phyloP scores from a whole-genome alignment of 352 stramenopile genomes.

The Phytophthora pisi region DNA sequence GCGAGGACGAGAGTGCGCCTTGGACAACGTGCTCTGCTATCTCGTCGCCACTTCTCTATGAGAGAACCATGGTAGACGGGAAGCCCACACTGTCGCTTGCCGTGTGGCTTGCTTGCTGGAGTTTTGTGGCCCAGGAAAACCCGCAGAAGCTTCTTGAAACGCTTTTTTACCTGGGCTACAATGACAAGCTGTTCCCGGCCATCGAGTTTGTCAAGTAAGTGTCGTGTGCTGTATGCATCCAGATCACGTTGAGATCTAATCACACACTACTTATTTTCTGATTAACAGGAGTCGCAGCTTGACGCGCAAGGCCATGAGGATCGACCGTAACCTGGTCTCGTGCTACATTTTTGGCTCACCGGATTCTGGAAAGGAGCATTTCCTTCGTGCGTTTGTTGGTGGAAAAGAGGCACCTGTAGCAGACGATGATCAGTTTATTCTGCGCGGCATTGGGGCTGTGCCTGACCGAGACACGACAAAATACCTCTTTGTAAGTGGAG shows the following conservation, averaged over 20 bases:
- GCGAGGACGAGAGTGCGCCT: constrained; percentile 64
- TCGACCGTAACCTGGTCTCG: constrained; percentile 74
- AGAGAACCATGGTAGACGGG: constrained; percentile 58
- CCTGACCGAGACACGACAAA: constrained; percentile 57
- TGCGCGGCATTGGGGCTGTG: constrained; percentile 66
- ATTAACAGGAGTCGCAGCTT: constrained; percentile 52
- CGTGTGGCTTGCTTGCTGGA: constrained; percentile 76
- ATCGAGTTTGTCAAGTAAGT: constrained; percentile 73
- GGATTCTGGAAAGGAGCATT: constrained; percentile 55
- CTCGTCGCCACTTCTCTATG: constrained; percentile 60
- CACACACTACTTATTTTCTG: constrained; percentile 6
- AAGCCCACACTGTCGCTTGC: constrained; percentile 57
- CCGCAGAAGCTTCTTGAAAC: constrained; percentile 75
- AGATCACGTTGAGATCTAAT: constrained; percentile 1
- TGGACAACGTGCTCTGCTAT: constrained; percentile 74
- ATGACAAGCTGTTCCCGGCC: constrained; percentile 69
- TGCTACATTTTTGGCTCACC: constrained; percentile 69
- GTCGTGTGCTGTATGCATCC: not conserved
- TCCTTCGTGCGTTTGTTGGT: constrained; percentile 61
- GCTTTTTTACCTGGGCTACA: constrained; percentile 85
- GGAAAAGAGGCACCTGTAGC: constrained; percentile 28
- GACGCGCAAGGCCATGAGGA: constrained; percentile 59
- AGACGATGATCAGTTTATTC: constrained; percentile 45
- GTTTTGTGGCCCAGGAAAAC: constrained; percentile 78
- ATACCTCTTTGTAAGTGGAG: constrained; percentile 64